A percentile compares a stretch with the other conserved stretches of the same genome.
Conservation (phyloP, 2,329 filamentous ascomycete genomes). For the Decorospora gaudefroyi region DNA sequence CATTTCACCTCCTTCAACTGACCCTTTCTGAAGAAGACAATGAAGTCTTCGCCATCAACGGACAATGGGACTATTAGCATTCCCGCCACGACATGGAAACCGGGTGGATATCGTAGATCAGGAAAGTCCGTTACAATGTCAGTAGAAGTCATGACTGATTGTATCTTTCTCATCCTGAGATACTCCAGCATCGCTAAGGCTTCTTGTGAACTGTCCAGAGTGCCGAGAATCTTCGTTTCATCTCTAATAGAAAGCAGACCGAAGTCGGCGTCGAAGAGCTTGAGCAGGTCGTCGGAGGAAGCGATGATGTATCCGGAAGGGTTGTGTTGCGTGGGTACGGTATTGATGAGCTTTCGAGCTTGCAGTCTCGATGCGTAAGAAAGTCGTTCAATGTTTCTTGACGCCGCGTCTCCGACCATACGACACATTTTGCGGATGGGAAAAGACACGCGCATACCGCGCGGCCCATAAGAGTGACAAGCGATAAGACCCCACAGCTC, state of each 20-base stretch:
- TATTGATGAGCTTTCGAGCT: slow-evolving; percentile 86
- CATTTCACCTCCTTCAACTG: slow-evolving; percentile 78
- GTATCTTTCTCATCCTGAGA: slow-evolving; percentile 73
- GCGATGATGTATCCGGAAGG: slow-evolving; percentile 89
- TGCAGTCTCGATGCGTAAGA: slow-evolving; percentile 85
- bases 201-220: slow-evolving; percentile 76
- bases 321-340: slow-evolving; percentile 76
- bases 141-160: slow-evolving; percentile 75
- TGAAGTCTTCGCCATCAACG: slow-evolving; percentile 77
- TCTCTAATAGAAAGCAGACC: slow-evolving; percentile 81
- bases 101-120: slow-evolving; percentile 77
- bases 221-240: slow-evolving; percentile 85
- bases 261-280: slow-evolving; percentile 84
- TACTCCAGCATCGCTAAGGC: slow-evolving; percentile 84
- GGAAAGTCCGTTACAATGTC: slow-evolving; percentile 78
- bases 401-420: slow-evolving; percentile 81
- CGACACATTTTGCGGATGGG: slow-evolving; percentile 92
- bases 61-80: slow-evolving; percentile 82
- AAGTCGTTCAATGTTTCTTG: slow-evolving; percentile 82
- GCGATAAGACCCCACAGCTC: slow-evolving; percentile 88
- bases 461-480: slow-evolving; percentile 77
- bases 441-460: slow-evolving; percentile 88
- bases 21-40: slow-evolving; percentile 84
- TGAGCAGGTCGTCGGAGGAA: slow-evolving; percentile 82
- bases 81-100: slow-evolving; percentile 77